These are phyloP conservation scores for Penicillium daleae DNA, from an alignment of 495 filamentous ascomycete species.

Conservation along the genomic window DNA sequence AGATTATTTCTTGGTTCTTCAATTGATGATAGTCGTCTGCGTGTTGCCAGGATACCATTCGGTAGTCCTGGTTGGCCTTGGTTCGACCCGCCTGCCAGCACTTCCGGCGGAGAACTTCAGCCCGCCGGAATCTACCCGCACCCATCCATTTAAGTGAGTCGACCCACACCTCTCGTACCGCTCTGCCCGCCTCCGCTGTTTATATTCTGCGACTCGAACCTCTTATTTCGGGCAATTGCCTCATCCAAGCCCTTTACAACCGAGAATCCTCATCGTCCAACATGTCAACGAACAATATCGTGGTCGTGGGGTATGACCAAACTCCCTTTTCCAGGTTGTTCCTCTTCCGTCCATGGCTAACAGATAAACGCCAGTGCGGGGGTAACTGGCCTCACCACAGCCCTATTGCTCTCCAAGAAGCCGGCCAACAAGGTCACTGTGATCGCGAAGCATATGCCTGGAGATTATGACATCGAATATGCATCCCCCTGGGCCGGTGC, in stretches of 20 bases:
- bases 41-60: background rate
- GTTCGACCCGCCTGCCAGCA: background rate
- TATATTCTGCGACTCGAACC: background rate
- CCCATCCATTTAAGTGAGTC: background rate
- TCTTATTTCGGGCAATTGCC: background rate
- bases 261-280: background rate
- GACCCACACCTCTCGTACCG: background rate
- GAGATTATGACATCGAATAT: conserved; percentile 83
- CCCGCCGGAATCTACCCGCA: conserved; percentile 3
- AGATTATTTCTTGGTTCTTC: background rate
- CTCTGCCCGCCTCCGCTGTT: background rate
- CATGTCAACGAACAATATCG: conserved; percentile 10
- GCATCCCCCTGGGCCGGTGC: conserved; percentile 93
- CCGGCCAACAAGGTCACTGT: conserved; percentile 70
- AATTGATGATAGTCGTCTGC: background rate
- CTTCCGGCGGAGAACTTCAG: conserved; percentile 3
- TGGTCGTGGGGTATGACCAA: conserved; percentile 5
- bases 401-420: conserved; percentile 73
- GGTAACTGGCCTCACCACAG: conserved; percentile 84
- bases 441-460: conserved; percentile 61
- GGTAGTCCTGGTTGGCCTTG: too few species aligned
- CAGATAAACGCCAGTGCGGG: conserved; percentile 65
- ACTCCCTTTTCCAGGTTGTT: background rate
- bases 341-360: background rate
- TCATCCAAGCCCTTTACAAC: background rate